Conservation (phyloP, 805 yeast genomes). For the Teunomyces aglyptinius region DNA sequence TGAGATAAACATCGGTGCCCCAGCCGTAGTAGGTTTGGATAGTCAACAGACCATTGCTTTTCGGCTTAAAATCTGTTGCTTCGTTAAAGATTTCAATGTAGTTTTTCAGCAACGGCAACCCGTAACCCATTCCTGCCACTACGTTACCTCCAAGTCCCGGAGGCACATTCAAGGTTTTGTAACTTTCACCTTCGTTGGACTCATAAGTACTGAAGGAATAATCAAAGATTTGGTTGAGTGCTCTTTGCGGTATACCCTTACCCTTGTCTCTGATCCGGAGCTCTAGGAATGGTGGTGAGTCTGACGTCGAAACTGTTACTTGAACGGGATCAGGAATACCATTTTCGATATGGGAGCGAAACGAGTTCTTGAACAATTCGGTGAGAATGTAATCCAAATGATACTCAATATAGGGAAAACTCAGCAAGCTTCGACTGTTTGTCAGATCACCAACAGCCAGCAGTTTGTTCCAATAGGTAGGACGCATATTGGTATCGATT, state of each 20-base stretch:
- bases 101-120: conserved; percentile 73
- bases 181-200: conserved; percentile 54
- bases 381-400: conserved; percentile 86
- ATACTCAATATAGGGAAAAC: conserved; percentile 79
- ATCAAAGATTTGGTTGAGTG: conserved; percentile 69
- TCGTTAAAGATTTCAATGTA: conserved; percentile 44
- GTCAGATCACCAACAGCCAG: conserved; percentile 20
- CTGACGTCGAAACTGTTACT: conserved; percentile 36
- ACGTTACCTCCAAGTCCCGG: conserved; percentile 69
- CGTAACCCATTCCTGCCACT: conserved; percentile 96
- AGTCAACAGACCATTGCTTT: conserved; percentile 39
- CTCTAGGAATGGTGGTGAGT: conserved; percentile 49
- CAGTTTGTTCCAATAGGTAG: conserved; percentile 27
- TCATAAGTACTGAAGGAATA: conserved; percentile 84
- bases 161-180: conserved; percentile 61
- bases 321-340: conserved; percentile 37
- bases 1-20: conserved; percentile 46
- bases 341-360: conserved; percentile 83
- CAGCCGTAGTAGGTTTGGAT: conserved; percentile 43
- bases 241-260: conserved; percentile 75
- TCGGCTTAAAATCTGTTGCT: conserved; percentile 15
- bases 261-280: conserved; percentile 84
- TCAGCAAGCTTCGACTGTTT: conserved; percentile 44
- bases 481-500: conserved; percentile 45
- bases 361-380: conserved; percentile 83